These are phyloP conservation scores for Imleria badia DNA, from an alignment of 768 basidiomycete species.

Conservation along the genomic window DNA sequence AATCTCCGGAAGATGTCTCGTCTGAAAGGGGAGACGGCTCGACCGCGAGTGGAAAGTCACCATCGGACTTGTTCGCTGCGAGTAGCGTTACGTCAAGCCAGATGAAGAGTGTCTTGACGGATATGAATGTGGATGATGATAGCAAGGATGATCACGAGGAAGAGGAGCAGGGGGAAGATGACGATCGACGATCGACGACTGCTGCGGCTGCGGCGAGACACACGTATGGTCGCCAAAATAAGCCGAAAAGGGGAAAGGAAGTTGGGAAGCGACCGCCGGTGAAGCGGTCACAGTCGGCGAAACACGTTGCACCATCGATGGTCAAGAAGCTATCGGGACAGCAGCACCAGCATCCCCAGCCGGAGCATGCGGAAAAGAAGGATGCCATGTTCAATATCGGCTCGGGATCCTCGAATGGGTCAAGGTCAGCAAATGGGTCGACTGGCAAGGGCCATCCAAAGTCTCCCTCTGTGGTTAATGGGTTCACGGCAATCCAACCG, in stretches of 20 bases:
- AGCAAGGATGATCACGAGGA: constrained; percentile 16
- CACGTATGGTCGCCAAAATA: constrained; percentile 19
- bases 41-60: constrained; percentile 34
- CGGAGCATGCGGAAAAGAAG: constrained; percentile 22
- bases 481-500: constrained; percentile 8
- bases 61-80: constrained; percentile 34
- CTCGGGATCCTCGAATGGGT: constrained; percentile 56
- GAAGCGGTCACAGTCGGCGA: constrained; percentile 31
- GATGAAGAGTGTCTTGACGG: constrained; percentile 22
- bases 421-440: constrained; percentile 27
- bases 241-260: constrained; percentile 36
- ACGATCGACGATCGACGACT: constrained; percentile 23
- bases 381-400: constrained; percentile 55
- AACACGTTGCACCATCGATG: constrained; percentile 29
- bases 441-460: constrained; percentile 14
- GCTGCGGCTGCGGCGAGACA: constrained; percentile 11
- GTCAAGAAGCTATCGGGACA: constrained; percentile 27
- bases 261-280: constrained; percentile 25
- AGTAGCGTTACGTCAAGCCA: constrained; percentile 38
- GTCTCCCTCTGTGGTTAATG: constrained; percentile 6
- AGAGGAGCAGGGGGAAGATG: constrained; percentile 9
- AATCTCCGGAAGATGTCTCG: constrained; percentile 41
- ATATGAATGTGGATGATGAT: constrained; percentile 18
- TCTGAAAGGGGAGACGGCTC: constrained; percentile 35
- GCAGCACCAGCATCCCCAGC: constrained; percentile 19